These are phyloP conservation scores for Mycena kentingensis DNA, from an alignment of 768 basidiomycete species.

Conservation along the genomic window DNA sequence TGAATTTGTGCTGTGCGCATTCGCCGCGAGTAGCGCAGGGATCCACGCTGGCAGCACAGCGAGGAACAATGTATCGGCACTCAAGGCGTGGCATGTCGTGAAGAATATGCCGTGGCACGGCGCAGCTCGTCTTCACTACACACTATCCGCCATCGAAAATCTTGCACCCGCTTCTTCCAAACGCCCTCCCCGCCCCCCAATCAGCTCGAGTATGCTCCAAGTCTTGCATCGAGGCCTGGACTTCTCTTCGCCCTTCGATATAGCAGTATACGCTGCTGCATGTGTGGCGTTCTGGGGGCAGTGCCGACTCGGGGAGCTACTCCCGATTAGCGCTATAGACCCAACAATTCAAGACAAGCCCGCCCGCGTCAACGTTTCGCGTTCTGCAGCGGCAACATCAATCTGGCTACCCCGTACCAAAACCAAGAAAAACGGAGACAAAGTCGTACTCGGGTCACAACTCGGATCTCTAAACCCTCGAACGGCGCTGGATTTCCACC, in stretches of 20 bases:
- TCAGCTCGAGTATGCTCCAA: conserved; percentile 24
- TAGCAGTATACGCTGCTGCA: conserved; percentile 26
- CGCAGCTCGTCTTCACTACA: conserved; percentile 20
- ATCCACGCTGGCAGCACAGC: conserved; percentile 20
- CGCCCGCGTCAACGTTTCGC: conserved; percentile 8
- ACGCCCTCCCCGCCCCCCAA: conserved; percentile 21
- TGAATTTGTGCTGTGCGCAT: conserved; percentile 32
- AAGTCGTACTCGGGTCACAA: neutral
- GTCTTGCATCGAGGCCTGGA: conserved; percentile 22
- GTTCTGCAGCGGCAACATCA: conserved; percentile 11
- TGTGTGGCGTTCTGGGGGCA: conserved; percentile 36
- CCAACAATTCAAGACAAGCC: conserved; percentile 2
- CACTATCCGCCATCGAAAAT: conserved; percentile 28
- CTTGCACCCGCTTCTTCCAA: conserved; percentile 25
- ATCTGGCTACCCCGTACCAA: conserved; percentile 21
- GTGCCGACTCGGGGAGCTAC: conserved; percentile 34
- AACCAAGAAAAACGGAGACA: neutral
- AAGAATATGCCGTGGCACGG: conserved; percentile 29
- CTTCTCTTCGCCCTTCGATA: conserved; percentile 23
- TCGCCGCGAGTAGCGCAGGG: conserved; percentile 28
- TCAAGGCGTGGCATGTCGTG: conserved; percentile 38
- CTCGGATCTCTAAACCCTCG: neutral
- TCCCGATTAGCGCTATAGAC: conserved; percentile 12
- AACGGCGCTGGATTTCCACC: neutral
- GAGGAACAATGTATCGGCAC: conserved; percentile 25